Evolutionary conservation across 2,329 filamentous ascomycete genomes (phyloP).

Genomic region (Pseudopithomyces maydicus): DNA sequence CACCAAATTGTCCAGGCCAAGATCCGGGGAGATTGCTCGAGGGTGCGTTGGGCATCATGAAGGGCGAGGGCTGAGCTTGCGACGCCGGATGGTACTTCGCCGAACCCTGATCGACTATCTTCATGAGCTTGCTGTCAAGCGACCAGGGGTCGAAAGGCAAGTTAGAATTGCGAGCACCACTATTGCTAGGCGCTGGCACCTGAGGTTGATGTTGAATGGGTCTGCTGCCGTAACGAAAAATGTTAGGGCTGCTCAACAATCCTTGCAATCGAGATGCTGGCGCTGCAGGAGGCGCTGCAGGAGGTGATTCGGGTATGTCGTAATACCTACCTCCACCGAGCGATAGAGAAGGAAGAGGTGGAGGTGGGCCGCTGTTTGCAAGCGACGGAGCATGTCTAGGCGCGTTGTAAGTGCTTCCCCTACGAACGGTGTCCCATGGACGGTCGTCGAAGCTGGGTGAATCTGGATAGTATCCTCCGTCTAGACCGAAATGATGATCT

Average conservation of each 20-base stretch:
- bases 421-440: not conserved
- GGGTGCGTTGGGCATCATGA: not conserved
- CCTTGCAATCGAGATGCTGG: constrained; percentile 8
- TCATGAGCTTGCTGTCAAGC: constrained; percentile 22
- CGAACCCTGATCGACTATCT: constrained; percentile 28
- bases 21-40: constrained; percentile 27
- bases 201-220: constrained; percentile 22
- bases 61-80: not conserved
- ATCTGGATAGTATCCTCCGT: constrained; percentile 15
- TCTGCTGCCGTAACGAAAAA: constrained; percentile 34
- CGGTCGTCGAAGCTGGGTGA: constrained; percentile 24
- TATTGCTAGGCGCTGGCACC: not conserved
- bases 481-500: constrained; percentile 16
- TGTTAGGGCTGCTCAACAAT: constrained; percentile 13
- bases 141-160: constrained; percentile 17
- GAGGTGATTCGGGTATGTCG: not conserved
- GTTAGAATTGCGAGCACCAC: not conserved
- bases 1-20: constrained; percentile 24
- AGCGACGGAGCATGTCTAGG: not conserved
- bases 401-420: not conserved
- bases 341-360: not conserved
- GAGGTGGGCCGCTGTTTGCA: not conserved
- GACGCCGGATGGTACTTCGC: constrained; percentile 17
- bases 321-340: not conserved
- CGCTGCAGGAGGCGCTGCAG: not conserved